phyloP scores from a whole-genome alignment of 371 early-diverging fungal genomes.

The Smittium culicis region DNA sequence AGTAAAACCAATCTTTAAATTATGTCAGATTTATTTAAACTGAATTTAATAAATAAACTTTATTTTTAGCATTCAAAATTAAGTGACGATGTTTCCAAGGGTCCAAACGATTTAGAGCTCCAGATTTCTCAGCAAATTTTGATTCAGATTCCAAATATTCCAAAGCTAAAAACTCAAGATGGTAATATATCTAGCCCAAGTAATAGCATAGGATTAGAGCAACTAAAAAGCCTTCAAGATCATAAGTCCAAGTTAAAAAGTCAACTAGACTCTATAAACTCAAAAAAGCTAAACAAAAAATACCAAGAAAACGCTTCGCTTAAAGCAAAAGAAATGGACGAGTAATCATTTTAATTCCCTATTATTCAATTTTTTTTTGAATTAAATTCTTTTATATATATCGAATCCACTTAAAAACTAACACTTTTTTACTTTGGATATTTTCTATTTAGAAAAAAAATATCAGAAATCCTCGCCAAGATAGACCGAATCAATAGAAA shows the following conservation, averaged over 20 bases:
- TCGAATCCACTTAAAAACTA: too few relatives aligned
- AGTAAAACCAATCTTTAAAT: too few relatives aligned
- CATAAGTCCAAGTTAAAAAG: neutral
- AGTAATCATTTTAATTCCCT: too few relatives aligned
- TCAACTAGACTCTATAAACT: conserved; percentile 15
- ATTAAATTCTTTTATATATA: too few relatives aligned
- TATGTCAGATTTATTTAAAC: too few relatives aligned
- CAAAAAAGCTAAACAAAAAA: conserved; percentile 16
- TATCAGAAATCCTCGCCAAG: too few relatives aligned
- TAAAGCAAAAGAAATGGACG: conserved; percentile 27
- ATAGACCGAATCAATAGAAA: too few relatives aligned
- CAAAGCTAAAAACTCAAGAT: neutral
- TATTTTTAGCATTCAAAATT: too few relatives aligned
- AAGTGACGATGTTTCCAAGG: neutral
- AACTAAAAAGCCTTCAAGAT: neutral
- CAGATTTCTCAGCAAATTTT: neutral
- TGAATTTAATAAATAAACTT: too few relatives aligned
- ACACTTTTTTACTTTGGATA: too few relatives aligned
- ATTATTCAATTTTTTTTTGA: too few relatives aligned
- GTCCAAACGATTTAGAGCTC: neutral
- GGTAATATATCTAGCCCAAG: neutral
- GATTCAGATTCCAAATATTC: conserved; percentile 4
- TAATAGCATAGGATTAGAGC: neutral
- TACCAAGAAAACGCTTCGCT: conserved; percentile 14
- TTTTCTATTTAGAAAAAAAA: too few relatives aligned